Percentiles rank a stretch among this genome's conserved stretches.
phyloP scores from a whole-genome alignment of 192 early-diverging fungal genomes.

The Linnemannia elongata region DNA sequence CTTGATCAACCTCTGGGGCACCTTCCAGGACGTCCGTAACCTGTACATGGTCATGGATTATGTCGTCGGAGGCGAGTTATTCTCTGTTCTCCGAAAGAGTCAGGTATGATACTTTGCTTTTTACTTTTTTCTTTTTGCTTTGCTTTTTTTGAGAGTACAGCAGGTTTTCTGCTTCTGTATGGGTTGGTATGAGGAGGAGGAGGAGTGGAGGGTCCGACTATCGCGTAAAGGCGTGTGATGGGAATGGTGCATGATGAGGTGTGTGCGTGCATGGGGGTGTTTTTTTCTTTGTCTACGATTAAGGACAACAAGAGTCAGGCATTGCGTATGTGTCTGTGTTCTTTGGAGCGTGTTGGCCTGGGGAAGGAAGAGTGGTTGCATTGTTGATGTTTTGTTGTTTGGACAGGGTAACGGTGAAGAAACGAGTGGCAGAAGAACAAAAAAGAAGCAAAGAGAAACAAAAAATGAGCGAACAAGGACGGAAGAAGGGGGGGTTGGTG shows the following conservation, averaged over 20 bases:
- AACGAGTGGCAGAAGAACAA: background rate
- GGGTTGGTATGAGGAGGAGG: too few species aligned
- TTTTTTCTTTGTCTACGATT: background rate
- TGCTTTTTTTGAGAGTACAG: background rate
- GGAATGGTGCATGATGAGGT: too few species aligned
- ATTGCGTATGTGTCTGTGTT: background rate
- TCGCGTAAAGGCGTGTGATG: too few species aligned
- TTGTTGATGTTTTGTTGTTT: constrained; percentile 2
- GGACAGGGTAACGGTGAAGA: background rate
- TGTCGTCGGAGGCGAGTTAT: constrained; percentile 94
- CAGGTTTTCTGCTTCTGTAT: too few species aligned
- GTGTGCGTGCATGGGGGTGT: too few species aligned
- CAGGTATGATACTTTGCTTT: constrained; percentile 65
- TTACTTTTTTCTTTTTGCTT: background rate
- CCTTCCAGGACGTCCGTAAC: constrained; percentile 93
- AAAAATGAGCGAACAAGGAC: background rate
- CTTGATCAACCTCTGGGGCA: constrained; percentile 92
- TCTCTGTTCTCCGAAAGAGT: constrained; percentile 80
- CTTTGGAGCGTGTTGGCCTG: background rate
- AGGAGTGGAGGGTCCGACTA: too few species aligned
- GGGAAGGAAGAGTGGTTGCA: too few species aligned
- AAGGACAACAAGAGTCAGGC: background rate
- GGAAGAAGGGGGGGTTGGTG: background rate
- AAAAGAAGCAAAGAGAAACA: background rate
- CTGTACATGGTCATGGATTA: constrained; percentile 98